Evolutionary conservation across 1,139 yeast genomes (phyloP).

Genomic region (Saccharomyces pastorianus): DNA sequence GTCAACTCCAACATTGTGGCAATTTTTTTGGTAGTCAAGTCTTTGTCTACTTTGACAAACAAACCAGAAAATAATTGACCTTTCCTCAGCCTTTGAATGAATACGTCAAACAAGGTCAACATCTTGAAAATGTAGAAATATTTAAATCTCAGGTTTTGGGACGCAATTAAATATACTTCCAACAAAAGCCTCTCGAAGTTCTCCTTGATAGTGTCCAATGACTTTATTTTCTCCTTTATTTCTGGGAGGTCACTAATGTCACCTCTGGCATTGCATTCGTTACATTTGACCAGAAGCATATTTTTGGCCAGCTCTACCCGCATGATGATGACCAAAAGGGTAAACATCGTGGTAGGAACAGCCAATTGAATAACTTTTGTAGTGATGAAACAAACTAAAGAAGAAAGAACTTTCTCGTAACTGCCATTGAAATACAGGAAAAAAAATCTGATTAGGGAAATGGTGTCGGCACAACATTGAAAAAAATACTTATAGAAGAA

Average conservation of each 20-base stretch:
- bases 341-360: constrained; percentile 19
- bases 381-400: constrained; percentile 17
- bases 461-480: constrained; percentile 14
- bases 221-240: constrained; percentile 14
- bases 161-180: constrained; percentile 18
- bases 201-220: constrained; percentile 15
- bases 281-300: constrained; percentile 7
- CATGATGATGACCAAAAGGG: constrained; percentile 17
- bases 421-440: constrained; percentile 19
- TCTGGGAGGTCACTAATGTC: constrained; percentile 1
- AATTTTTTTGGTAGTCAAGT: constrained; percentile 5
- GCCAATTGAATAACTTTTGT: constrained; percentile 23
- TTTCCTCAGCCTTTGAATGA: constrained; percentile 20
- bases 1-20: constrained; percentile 7
- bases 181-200: constrained; percentile 19
- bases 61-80: constrained; percentile 14
- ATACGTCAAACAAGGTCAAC: constrained; percentile 26
- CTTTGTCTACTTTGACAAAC: constrained; percentile 8
- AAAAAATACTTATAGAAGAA: constrained; percentile 21
- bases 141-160: constrained; percentile 23
- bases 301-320: constrained; percentile 19
- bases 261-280: constrained; percentile 4
- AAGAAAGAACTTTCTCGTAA: constrained; percentile 9
- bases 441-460: constrained; percentile 15
- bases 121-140: constrained; percentile 30